Base-by-base conservation (phyloP, 305 asterid genomes). In the Petunia hybrid region DNA sequence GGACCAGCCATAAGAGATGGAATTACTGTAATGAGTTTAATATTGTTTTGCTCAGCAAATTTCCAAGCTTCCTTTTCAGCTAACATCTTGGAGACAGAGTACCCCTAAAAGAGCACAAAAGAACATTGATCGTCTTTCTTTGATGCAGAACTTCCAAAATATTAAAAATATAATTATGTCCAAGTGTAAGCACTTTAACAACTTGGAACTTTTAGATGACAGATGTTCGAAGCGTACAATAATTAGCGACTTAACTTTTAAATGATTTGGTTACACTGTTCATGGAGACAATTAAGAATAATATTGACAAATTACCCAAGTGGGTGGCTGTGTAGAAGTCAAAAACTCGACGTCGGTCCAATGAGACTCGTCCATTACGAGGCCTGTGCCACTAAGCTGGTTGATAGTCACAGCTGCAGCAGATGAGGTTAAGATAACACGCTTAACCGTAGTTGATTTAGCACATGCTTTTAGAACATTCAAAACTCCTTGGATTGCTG, bases 21-120 rank as follows among this genome's bases (percentile, higher is more conserved):
- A 42, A 62, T 39, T 2, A 83, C 42, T 12, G 80, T 79, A 35
- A 83, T 55, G 22, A 79, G 85, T 62, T 79, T 74, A 4, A 83
- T 71, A 4, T n/a, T 65, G 42, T 71, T 83, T 43, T 79, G 82
- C 66, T 78, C 83, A 12, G 85, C 77, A 60, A 83, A 61, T 70
- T 83, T 79, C 85, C 85, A 83, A n/a, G 85, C 83, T 13, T 56
- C 70, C 3, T 66, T 83, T 41, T 83, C 85, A 69, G 85, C 85
- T 48, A 79, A 70, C 78, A 83, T 78, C 78, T 83, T 83, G 48
- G 85, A 83, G 9, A 69, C 85, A n/a, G 80, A 70, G 46, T 83
- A 83, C 1, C 85, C 83, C 85, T 83, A 62, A 78, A 81, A 43
- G 46, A 3, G 65, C 7, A 3, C 14, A 48, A 64, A 51, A 12